Evolutionary conservation across 495 filamentous ascomycete genomes (phyloP).

Genomic region (Beverwykella pulmonaria): DNA sequence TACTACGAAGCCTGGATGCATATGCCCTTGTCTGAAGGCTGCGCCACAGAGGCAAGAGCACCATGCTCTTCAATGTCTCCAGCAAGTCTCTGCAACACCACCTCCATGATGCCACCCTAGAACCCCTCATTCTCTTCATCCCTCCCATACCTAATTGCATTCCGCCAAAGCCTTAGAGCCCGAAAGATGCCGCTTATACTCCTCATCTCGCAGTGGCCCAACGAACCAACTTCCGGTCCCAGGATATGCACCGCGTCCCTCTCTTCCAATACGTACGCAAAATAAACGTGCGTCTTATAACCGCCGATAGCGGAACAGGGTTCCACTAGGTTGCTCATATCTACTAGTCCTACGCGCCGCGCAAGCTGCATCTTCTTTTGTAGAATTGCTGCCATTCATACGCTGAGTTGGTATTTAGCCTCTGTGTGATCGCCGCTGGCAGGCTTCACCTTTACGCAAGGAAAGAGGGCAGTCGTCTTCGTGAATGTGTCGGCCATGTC

Average conservation of each 20-base stretch:
- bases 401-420: too few species aligned
- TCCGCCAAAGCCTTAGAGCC: constrained; percentile 25
- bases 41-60: too few species aligned
- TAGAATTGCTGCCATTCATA: constrained; percentile 20
- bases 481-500: constrained; percentile 21
- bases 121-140: constrained; percentile 15
- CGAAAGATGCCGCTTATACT: constrained; percentile 25
- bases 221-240: constrained; percentile 1
- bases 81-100: constrained; percentile 15
- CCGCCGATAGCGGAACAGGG: constrained; percentile 12
- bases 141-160: constrained; percentile 23
- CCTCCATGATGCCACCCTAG: constrained; percentile 18
- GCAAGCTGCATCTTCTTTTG: constrained; percentile 19
- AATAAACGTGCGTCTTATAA: constrained; percentile 6
- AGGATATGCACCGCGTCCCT: constrained; percentile 9
- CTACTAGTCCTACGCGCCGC: constrained; percentile 3
- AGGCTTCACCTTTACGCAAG: constrained; percentile 21
- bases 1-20: too few species aligned
- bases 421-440: constrained; percentile 18
- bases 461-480: constrained; percentile 20
- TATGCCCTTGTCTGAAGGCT: too few species aligned
- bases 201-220: constrained; percentile 16
- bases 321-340: constrained; percentile 11
- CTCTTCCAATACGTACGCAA: constrained; percentile 14
- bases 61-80: too few species aligned